Percentiles rank a stretch among this genome's conserved stretches.
Evolutionary conservation across 2,329 filamentous ascomycete species (phyloP).

Genomic region (Meredithiella fracta): DNA sequence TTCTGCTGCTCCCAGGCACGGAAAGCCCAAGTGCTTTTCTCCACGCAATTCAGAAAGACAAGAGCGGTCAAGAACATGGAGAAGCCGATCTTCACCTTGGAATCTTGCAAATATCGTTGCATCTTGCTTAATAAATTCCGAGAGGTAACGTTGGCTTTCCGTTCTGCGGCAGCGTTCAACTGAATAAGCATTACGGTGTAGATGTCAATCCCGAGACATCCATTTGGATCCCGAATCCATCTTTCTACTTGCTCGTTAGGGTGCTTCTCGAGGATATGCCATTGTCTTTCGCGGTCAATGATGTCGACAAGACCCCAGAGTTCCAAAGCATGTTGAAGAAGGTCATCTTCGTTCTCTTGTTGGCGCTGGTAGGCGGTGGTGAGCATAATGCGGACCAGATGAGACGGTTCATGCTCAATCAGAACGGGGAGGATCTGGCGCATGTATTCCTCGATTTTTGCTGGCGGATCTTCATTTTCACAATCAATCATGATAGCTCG

Average conservation of each 20-base stretch:
- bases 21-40: constrained; percentile 53
- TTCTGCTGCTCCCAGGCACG: constrained; percentile 50
- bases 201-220: constrained; percentile 35
- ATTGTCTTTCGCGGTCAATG: constrained; percentile 46
- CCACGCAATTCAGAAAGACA: constrained; percentile 47
- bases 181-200: constrained; percentile 48
- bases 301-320: constrained; percentile 50
- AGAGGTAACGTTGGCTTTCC: constrained; percentile 43
- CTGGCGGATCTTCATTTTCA: constrained; percentile 42
- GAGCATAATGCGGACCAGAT: constrained; percentile 42
- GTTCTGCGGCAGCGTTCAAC: constrained; percentile 46
- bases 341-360: constrained; percentile 30
- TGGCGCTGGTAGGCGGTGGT: constrained; percentile 26
- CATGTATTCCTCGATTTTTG: constrained; percentile 44
- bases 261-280: constrained; percentile 37
- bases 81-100: constrained; percentile 42
- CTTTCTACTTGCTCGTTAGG: constrained; percentile 26
- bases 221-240: constrained; percentile 32
- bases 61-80: constrained; percentile 45
- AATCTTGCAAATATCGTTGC: constrained; percentile 44
- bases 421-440: constrained; percentile 40
- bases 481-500: constrained; percentile 41
- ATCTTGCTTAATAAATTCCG: constrained; percentile 42
- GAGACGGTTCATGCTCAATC: constrained; percentile 41
- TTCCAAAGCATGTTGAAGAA: constrained; percentile 42